Base-by-base conservation (phyloP, 495 filamentous ascomycete genomes). In the Trichoderma asperelloides region DNA sequence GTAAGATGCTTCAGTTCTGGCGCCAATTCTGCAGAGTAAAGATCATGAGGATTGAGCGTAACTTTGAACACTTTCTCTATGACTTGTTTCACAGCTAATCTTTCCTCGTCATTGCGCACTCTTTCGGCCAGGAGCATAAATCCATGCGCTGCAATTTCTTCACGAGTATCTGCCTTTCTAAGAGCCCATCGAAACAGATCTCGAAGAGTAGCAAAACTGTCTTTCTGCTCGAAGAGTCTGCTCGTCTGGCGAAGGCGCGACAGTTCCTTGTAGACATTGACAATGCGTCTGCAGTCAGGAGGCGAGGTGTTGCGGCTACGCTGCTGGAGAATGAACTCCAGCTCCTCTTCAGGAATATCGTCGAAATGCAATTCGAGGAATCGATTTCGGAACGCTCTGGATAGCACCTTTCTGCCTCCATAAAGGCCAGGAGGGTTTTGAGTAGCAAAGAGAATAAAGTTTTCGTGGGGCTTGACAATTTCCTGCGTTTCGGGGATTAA, bases 381-480 rank as follows among this genome's bases (percentile, higher is more conserved):
- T 70, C 96, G 86, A 75, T 98, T 99, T 66, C 95, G 86, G 76
- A 99, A 98, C 2, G 96, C 96, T 9, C 96, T 86, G 15, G 94
- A 97, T 3, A 99, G 80, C 6, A 90, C 85, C 72, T 99, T 99
- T 68, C 96, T 83, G 25, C 96, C 96, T 68, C 96, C 96, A 73
- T 99, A 99, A 6, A 98, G 78, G 27, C 96, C 96, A 21, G 96
- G 89, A 2, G 96, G 96, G 70, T 99, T 99, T 71, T 99, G 96
- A 0, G 96, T 99, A n/a, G 96, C 96, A 70, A 98, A 99, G 0
- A 99, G 83, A 88, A 98, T 96, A 78, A 99, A 99, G 73, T 96
- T 92, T 41, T 89, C 86, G 67, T 97, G 92, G 0, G 96, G 96
- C 41, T 88, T 87, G 33, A 99, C 89, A 21, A 92, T 82, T 71